A percentile compares a stretch with the other conserved stretches of the same genome.
These are phyloP conservation scores for Aspergillus quadricinctus DNA, from an alignment of 2,329 filamentous ascomycete genomes.

Conservation along the genomic window DNA sequence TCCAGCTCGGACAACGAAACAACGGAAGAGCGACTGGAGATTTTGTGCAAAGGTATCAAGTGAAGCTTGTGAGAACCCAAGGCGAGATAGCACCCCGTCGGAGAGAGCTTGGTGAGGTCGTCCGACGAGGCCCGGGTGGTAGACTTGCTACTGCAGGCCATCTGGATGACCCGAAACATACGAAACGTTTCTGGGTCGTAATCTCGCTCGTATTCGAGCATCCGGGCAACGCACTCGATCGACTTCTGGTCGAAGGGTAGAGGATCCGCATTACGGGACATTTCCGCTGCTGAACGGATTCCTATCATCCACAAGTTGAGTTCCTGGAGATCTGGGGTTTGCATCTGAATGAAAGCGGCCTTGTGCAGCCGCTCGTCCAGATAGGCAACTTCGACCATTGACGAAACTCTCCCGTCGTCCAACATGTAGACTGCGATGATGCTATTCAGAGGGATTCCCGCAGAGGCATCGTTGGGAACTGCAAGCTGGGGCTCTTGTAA, in stretches of 20 bases:
- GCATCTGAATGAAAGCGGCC: slow-evolving; percentile 59
- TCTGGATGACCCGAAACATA: slow-evolving; percentile 65
- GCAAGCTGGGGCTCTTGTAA: slow-evolving; percentile 58
- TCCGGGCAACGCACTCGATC: slow-evolving; percentile 58
- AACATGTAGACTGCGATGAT: slow-evolving; percentile 64
- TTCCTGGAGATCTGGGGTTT: slow-evolving; percentile 61
- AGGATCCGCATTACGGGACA: slow-evolving; percentile 49
- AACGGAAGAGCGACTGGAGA: slow-evolving; percentile 50
- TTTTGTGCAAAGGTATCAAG: slow-evolving; percentile 61
- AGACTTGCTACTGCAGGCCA: slow-evolving; percentile 52
- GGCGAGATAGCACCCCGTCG: slow-evolving; percentile 63
- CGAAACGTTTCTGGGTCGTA: slow-evolving; percentile 65
- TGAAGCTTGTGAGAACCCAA: slow-evolving; percentile 67
- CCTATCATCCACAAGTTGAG: slow-evolving; percentile 61
- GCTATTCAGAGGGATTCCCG: slow-evolving; percentile 57
- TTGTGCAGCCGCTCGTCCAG: slow-evolving; percentile 61
- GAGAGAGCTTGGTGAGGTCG: slow-evolving; percentile 61
- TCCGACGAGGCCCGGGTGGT: slow-evolving; percentile 58
- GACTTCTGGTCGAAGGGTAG: slow-evolving; percentile 55
- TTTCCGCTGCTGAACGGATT: slow-evolving; percentile 57
- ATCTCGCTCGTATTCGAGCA: slow-evolving; percentile 62
- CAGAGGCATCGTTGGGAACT: slow-evolving; percentile 52
- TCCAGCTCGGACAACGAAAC: slow-evolving; percentile 51
- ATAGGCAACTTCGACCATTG: slow-evolving; percentile 64
- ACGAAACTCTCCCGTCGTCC: slow-evolving; percentile 63